Base-by-base conservation (phyloP, 2,329 filamentous ascomycete species). In the Didymella segeticola region DNA sequence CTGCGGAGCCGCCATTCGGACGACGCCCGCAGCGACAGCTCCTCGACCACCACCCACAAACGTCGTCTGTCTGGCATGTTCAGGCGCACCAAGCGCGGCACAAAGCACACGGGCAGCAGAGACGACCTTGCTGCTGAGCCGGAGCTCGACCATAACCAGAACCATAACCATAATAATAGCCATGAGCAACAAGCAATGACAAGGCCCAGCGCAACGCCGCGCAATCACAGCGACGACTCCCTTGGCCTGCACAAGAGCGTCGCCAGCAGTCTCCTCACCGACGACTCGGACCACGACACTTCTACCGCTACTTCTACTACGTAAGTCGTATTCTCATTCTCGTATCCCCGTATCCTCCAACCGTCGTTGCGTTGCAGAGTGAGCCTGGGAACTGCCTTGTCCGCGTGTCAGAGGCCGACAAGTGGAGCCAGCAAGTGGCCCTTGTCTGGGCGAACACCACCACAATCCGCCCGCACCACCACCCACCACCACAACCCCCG, bases 41-140 rank as follows among this genome's bases (percentile, higher is more conserved):
- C 68, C 29, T 67, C 77, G 23, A 66, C 66, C 37, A 39, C 10
- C 27, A 30, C 8, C 26, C 67, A 69, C 46, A 66, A 62, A 54
- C 78, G 75, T 60, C 79, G 81, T 47, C 77, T 86, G 57, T 80
- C 82, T 10, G 83, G 80, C 60, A 70, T 86, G 50, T 77, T 84
- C 66, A 78, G 78, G 52, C 80, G 78, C 60, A 78, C 80, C 62
- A 69, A 68, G 37, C 73, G 68, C 47, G 64, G 68, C 53, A 67
- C 64, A 37, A 67, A 68, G 53, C 64, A 63, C 22, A 41, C 38
- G 22, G 43, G 43, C 64, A 67, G 72, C 63, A 63, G 64, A 22
- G 68, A 70, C 46, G 68, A 72, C 53, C 22, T 64, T 37, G 59
- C 64, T n/a, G n/a, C n/a, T n/a, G n/a, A n/a, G n/a, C n/a, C n/a